Evolutionary conservation across 2,329 filamentous ascomycete species (phyloP).

Genomic region (Pseudovirgaria hyperparasitica): DNA sequence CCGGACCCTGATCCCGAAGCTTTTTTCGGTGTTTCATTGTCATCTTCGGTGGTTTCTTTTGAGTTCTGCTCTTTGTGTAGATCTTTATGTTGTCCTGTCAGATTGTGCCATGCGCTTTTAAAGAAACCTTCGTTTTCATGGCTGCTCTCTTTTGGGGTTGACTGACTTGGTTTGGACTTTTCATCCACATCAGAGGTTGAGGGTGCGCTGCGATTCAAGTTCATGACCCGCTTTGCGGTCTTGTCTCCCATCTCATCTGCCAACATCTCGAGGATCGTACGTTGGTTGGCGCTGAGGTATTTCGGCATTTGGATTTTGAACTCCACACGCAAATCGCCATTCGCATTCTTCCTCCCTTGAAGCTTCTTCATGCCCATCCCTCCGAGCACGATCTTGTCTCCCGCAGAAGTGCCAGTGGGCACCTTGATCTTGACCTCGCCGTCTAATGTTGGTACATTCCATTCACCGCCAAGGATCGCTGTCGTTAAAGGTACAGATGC

Average conservation of each 20-base stretch:
- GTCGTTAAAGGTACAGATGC: slow-evolving; percentile 86
- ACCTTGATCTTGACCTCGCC: slow-evolving; percentile 85
- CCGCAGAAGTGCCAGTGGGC: slow-evolving; percentile 79
- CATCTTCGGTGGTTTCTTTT: slow-evolving; percentile 7
- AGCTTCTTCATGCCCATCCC: slow-evolving; percentile 94
- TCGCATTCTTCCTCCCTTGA: slow-evolving; percentile 46
- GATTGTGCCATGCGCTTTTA: slow-evolving; percentile 83
- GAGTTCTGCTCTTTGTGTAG: slow-evolving; percentile 20
- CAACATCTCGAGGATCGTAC: slow-evolving; percentile 87
- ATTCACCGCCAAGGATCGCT: slow-evolving; percentile 80
- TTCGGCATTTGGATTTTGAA: slow-evolving; percentile 95
- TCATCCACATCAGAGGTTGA: slow-evolving; percentile 4
- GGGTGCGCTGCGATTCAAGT: slow-evolving; percentile 45
- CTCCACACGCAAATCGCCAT: slow-evolving; percentile 81
- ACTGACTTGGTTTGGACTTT: slow-evolving; percentile 9
- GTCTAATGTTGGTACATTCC: slow-evolving; percentile 79
- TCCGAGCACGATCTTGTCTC: slow-evolving; percentile 76
- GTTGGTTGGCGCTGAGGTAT: slow-evolving; percentile 80
- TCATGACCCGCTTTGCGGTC: slow-evolving; percentile 86
- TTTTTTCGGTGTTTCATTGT: slow-evolving; percentile 18
- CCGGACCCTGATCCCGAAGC: slow-evolving; percentile 19
- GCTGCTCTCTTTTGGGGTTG: slow-evolving; percentile 9
- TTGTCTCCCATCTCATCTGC: slow-evolving; percentile 94
- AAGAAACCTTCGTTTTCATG: slow-evolving; percentile 82
- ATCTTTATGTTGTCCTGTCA: slow-evolving; percentile 57